Evolutionary conservation across 164 flowering plant genomes (phyloP).

Genomic region (Macadamia integrifolia): DNA sequence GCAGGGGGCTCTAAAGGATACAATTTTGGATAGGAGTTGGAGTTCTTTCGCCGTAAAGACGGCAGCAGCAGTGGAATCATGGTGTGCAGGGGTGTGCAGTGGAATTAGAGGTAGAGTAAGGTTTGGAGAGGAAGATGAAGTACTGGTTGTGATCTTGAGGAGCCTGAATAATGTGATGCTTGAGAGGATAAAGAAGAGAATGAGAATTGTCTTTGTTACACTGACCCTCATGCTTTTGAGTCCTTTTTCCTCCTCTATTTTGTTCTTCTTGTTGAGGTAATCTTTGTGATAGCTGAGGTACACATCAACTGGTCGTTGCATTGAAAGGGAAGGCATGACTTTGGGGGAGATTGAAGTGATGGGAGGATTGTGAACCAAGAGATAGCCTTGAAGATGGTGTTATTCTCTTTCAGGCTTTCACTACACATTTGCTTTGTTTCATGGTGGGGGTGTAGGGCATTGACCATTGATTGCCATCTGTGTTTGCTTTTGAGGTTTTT

Average conservation of each 20-base stretch:
- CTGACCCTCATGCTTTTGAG: conserved; percentile 31
- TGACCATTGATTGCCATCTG: too few relatives aligned
- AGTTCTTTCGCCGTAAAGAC: conserved; percentile 51
- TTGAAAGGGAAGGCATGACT: too few relatives aligned
- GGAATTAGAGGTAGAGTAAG: conserved; percentile 15
- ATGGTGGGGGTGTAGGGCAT: too few relatives aligned
- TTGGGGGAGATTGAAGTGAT: too few relatives aligned
- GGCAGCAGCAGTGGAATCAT: conserved; percentile 7
- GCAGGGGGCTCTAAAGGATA: conserved; percentile 60
- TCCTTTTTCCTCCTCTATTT: not conserved
- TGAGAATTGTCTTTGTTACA: conserved; percentile 40
- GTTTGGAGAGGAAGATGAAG: conserved; percentile 31
- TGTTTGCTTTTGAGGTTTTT: too few relatives aligned
- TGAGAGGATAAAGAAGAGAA: conserved; percentile 49
- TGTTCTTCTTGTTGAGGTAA: too few relatives aligned
- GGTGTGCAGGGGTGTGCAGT: conserved; percentile 1
- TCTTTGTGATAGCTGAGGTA: too few relatives aligned
- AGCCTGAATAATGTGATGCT: conserved; percentile 51
- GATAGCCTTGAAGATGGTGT: too few relatives aligned
- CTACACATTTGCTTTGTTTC: too few relatives aligned
- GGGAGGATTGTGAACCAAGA: too few relatives aligned
- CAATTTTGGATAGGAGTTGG: conserved; percentile 33
- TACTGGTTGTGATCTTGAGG: conserved; percentile 34
- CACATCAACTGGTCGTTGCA: too few relatives aligned
- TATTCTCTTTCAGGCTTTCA: too few relatives aligned